Evolutionary conservation across 352 stramenopile genomes (phyloP), one percentile per base, ranked within the genome.

Genomic region (Globisporangium lucens): DNA sequence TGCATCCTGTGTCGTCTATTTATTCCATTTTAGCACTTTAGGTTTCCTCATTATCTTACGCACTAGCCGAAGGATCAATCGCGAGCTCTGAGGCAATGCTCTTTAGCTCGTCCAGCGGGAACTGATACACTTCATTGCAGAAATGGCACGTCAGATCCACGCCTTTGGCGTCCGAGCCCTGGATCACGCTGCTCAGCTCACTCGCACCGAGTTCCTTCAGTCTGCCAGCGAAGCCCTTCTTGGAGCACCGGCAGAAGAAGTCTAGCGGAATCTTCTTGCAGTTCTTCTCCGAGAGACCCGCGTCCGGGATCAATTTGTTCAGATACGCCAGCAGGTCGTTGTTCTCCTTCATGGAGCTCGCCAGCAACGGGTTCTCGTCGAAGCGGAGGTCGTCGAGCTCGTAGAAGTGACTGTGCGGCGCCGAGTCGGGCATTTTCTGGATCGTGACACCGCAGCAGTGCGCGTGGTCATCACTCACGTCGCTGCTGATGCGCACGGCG

Each of bases 231-330:
- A 93, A 96, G 22, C 71, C 75, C 43, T 89, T 76, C 68, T 90
- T 90, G 6, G 85, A 94, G 70, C 88, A 96, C 15, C 88, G 88
- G 41, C 88, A 96, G 64, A 82, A 94, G 55, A 87, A 96, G 70
- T 96, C 88, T 20, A 96, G 72, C 1, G 86, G 86, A 33, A 93
- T 68, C 22, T 76, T 77, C 59, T 79, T 82, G 66, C 76, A 90
- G 38, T 76, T 77, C 15, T 80, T 68, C 55, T 90, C 75, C 22
- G 75, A 80, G 27, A 95, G 75, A 17, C 84, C 71, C 17, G 84
- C 82, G n/a, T 85, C 71, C 20, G 85, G 85, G 58, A 95, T 91
- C 66, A 95, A 55, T 57, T 85, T 72, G 72, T 93, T 93, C 10
- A 95, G 43, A 59, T 92, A 93, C 49, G 83, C 75, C 4, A 95